A percentile compares a stretch with the other conserved stretches of the same genome.
Evolutionary conservation across 805 yeast genomes (phyloP).

Genomic region (Nakazawaea laoshanensis): DNA sequence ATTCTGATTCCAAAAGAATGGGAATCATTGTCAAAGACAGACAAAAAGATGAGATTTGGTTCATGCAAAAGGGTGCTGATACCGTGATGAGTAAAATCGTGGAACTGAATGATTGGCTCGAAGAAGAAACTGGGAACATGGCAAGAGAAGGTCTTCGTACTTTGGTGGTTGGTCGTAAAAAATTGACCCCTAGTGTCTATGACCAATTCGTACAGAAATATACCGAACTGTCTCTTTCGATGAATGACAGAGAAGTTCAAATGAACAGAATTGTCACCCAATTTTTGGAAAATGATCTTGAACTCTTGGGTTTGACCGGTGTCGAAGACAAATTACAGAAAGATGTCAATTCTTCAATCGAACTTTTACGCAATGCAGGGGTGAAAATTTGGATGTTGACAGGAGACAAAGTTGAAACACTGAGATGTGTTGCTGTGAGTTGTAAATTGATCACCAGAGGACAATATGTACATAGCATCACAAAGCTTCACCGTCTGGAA

Average conservation of each 20-base stretch:
- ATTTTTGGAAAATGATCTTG: slow-evolving; percentile 75
- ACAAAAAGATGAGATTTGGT: slow-evolving; percentile 66
- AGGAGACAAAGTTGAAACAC: slow-evolving; percentile 98
- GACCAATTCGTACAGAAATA: slow-evolving; percentile 59
- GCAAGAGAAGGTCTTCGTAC: slow-evolving; percentile 98
- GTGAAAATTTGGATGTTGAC: slow-evolving; percentile 98
- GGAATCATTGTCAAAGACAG: slow-evolving; percentile 72
- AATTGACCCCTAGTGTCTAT: slow-evolving; percentile 42
- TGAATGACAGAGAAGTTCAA: slow-evolving; percentile 69
- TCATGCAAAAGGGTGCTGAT: slow-evolving; percentile 93
- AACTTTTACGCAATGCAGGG: slow-evolving; percentile 90
- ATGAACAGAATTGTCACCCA: slow-evolving; percentile 64
- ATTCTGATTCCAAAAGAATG: slow-evolving; percentile 94
- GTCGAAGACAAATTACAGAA: slow-evolving; percentile 93
- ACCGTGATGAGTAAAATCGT: slow-evolving; percentile 85
- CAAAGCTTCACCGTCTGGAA: slow-evolving; percentile 54
- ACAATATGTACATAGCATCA: slow-evolving; percentile 82
- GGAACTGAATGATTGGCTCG: slow-evolving; percentile 87
- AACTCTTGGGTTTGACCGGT: slow-evolving; percentile 87
- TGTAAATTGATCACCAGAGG: slow-evolving; percentile 90
- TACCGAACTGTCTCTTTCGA: slow-evolving; percentile 64
- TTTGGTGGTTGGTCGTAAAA: slow-evolving; percentile 85
- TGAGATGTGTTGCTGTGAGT: slow-evolving; percentile 94
- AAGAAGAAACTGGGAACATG: slow-evolving; percentile 96
- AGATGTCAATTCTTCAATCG: slow-evolving; percentile 88